Percentiles rank a stretch among this genome's conserved stretches.
phyloP scores from a whole-genome alignment of 2,329 filamentous ascomycete species.

The Cadophora malorum region DNA sequence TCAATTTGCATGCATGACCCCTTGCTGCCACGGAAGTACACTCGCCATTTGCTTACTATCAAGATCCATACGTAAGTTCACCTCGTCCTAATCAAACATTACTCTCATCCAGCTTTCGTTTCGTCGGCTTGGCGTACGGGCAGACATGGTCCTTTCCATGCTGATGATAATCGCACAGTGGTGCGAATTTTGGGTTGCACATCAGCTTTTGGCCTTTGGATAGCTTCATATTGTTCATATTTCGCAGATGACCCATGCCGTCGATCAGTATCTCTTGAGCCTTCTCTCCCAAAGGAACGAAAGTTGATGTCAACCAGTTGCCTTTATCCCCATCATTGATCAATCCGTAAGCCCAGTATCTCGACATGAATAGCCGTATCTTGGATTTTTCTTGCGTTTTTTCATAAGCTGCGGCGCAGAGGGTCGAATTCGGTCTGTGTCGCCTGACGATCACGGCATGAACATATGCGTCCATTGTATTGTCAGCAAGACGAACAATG shows the following conservation, averaged over 20 bases:
- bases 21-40: not conserved
- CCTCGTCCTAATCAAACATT: not conserved
- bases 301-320: not conserved
- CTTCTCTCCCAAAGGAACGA: not conserved
- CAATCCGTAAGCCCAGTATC: not conserved
- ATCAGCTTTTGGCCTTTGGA: not conserved
- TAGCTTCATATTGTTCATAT: not conserved
- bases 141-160: constrained; percentile 18
- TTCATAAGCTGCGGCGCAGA: constrained; percentile 1
- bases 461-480: constrained; percentile 4
- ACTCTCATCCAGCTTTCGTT: constrained; percentile 3
- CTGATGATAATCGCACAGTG: constrained; percentile 24
- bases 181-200: not conserved
- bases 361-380: constrained; percentile 14
- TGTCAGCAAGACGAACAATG: constrained; percentile 2
- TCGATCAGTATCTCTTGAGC: not conserved
- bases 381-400: constrained; percentile 1
- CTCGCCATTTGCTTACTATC: not conserved
- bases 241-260: not conserved
- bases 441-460: no score
- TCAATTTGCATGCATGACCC: no score
- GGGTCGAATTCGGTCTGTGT: no score
- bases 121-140: not conserved
- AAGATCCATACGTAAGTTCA: not conserved
- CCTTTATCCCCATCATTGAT: not conserved